Evolutionary conservation across 768 basidiomycete genomes (phyloP).

Genomic region (Myochromella boudieri): DNA sequence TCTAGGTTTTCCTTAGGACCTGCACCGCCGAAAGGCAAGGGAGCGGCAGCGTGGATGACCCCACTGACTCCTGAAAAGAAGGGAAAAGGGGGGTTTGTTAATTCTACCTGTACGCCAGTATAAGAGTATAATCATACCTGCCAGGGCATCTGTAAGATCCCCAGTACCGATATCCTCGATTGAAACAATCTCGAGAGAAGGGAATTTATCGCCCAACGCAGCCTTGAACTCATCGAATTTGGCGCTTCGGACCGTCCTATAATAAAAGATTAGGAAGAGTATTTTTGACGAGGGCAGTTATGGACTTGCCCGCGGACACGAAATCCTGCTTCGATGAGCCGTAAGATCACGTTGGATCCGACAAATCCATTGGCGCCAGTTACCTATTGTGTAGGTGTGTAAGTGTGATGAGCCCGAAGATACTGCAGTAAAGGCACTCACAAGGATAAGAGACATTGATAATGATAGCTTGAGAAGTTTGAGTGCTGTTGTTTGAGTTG

Average conservation of each 20-base stretch:
- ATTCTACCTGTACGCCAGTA: neutral
- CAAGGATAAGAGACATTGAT: too few relatives aligned
- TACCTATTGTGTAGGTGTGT: too few relatives aligned
- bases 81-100: neutral
- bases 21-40: conserved; percentile 18
- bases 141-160: conserved; percentile 44
- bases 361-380: conserved; percentile 27
- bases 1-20: conserved; percentile 15
- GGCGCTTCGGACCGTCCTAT: conserved; percentile 18
- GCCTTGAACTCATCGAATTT: conserved; percentile 17
- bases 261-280: neutral
- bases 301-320: conserved; percentile 21
- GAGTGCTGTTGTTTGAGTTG: too few relatives aligned
- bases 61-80: conserved; percentile 32
- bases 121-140: conserved; percentile 21
- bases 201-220: conserved; percentile 13
- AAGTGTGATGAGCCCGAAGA: too few relatives aligned
- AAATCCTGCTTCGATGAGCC: conserved; percentile 24
- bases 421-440: too few relatives aligned
- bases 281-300: neutral
- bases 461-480: too few relatives aligned
- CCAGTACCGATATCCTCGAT: conserved; percentile 21
- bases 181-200: conserved; percentile 19
- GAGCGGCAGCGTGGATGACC: conserved; percentile 38
- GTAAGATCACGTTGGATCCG: conserved; percentile 21